Conservation (phyloP, 148 eudicot genomes). For the Chenopodium album region DNA sequence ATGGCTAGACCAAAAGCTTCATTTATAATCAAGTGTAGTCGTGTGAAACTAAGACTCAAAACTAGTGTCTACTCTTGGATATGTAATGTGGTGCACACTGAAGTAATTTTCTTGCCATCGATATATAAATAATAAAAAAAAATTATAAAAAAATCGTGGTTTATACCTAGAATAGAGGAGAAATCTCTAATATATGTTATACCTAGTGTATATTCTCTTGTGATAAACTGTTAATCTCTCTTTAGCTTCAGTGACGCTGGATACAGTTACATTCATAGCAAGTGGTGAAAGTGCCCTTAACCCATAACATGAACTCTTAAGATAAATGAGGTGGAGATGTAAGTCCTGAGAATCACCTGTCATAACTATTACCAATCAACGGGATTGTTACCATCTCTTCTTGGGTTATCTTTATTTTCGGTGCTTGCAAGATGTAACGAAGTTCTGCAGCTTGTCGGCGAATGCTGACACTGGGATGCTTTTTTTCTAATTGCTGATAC, state of each 20-base stretch:
- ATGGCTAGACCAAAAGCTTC: background rate
- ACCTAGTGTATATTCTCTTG: background rate
- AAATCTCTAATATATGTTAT: background rate
- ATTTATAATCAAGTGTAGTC: background rate
- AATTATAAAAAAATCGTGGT: background rate
- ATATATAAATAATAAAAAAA: background rate
- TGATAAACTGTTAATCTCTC: no score
- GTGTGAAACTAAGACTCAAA: no score
- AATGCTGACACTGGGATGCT: constrained; percentile 77
- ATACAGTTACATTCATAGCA: background rate
- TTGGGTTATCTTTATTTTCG: constrained; percentile 92
- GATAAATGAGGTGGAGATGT: constrained; percentile 7
- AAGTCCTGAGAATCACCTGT: constrained; percentile 53
- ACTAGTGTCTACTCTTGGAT: background rate
- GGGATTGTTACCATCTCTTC: constrained; percentile 99
- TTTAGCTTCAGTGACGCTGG: background rate
- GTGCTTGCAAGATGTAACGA: constrained; percentile 94
- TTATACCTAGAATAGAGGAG: background rate
- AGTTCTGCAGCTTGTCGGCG: constrained; percentile 92
- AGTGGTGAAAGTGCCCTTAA: background rate
- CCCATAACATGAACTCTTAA: background rate
- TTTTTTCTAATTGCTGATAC: constrained; percentile 64
- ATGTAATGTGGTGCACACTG: background rate
- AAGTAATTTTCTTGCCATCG: background rate
- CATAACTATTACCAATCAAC: constrained; percentile 85